These are phyloP conservation scores for Prunus padus DNA, from an alignment of 306 rosid species.

Conservation along the genomic window DNA sequence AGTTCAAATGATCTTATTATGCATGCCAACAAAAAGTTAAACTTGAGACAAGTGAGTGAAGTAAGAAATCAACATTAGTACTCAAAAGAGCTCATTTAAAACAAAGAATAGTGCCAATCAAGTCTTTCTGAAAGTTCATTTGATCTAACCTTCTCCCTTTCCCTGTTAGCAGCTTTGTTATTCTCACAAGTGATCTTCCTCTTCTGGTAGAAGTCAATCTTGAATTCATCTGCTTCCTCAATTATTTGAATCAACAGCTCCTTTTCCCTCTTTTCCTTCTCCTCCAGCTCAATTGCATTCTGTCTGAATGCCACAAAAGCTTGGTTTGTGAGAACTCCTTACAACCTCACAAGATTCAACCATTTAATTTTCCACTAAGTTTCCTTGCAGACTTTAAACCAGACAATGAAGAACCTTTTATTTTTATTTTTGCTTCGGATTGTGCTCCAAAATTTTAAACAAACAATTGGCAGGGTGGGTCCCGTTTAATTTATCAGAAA, in stretches of 20 bases:
- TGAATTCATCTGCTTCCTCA: slow-evolving; percentile 43
- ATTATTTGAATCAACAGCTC: slow-evolving; percentile 38
- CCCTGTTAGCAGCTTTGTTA: slow-evolving; percentile 37
- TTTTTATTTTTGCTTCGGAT: neutral
- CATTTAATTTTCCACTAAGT: neutral
- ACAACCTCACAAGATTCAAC: neutral
- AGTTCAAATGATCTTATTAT: neutral
- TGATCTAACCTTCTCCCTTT: slow-evolving; percentile 45
- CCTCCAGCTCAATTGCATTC: slow-evolving; percentile 40
- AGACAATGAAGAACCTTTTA: neutral
- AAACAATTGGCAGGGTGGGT: neutral
- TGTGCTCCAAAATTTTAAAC: neutral
- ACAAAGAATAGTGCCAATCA: neutral
- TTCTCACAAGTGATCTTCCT: slow-evolving; percentile 30
- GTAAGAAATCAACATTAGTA: neutral
- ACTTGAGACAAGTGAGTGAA: neutral
- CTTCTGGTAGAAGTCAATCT: slow-evolving; percentile 39
- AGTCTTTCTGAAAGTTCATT: neutral
- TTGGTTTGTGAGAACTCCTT: neutral
- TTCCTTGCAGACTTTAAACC: neutral
- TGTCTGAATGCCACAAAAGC: slow-evolving; percentile 19
- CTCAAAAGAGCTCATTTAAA: neutral
- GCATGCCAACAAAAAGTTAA: neutral
- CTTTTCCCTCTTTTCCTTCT: slow-evolving; percentile 44
- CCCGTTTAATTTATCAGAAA: neutral